These are phyloP conservation scores for Verticillium alfalfae DNA, from an alignment of 2,329 filamentous ascomycete species.

Conservation along the genomic window DNA sequence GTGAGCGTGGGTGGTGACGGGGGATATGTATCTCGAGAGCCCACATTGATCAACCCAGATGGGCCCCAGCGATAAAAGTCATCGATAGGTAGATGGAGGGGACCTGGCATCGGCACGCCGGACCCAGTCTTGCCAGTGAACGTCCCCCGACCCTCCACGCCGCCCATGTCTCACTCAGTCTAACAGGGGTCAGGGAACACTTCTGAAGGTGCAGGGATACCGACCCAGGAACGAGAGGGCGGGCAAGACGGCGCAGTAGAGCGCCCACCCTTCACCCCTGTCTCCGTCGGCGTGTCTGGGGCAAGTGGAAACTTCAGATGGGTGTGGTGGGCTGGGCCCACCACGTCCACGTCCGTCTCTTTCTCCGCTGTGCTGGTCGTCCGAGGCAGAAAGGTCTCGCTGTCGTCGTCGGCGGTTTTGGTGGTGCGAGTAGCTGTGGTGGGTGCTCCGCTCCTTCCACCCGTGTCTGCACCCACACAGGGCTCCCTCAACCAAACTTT, in stretches of 20 bases:
- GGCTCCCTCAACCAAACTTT: not conserved
- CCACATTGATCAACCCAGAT: slow-evolving; percentile 28
- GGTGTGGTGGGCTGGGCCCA: slow-evolving; percentile 17
- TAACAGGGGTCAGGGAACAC: slow-evolving; percentile 24
- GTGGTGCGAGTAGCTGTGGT: not conserved
- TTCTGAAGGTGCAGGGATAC: slow-evolving; percentile 13
- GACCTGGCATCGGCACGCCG: slow-evolving; percentile 6
- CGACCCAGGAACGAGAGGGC: slow-evolving; percentile 22
- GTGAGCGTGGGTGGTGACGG: slow-evolving; percentile 33
- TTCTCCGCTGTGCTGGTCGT: not conserved
- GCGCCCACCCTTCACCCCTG: slow-evolving; percentile 7
- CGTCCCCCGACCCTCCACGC: slow-evolving; percentile 14
- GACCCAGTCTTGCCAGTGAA: slow-evolving; percentile 17
- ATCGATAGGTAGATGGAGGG: slow-evolving; percentile 21
- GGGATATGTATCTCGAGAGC: slow-evolving; percentile 44
- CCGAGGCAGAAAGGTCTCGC: not conserved
- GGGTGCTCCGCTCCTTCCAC: not conserved
- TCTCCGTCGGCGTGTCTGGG: slow-evolving; percentile 33
- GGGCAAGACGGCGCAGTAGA: slow-evolving; percentile 19
- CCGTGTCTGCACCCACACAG: not conserved
- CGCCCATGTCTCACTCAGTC: slow-evolving; percentile 45
- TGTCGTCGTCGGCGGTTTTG: not conserved
- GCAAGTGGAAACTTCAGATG: slow-evolving; percentile 36
- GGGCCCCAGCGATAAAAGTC: slow-evolving; percentile 28
- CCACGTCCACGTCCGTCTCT: not conserved